These are phyloP conservation scores for Prunus campanulata DNA, from an alignment of 306 rosid species.

Conservation along the genomic window DNA sequence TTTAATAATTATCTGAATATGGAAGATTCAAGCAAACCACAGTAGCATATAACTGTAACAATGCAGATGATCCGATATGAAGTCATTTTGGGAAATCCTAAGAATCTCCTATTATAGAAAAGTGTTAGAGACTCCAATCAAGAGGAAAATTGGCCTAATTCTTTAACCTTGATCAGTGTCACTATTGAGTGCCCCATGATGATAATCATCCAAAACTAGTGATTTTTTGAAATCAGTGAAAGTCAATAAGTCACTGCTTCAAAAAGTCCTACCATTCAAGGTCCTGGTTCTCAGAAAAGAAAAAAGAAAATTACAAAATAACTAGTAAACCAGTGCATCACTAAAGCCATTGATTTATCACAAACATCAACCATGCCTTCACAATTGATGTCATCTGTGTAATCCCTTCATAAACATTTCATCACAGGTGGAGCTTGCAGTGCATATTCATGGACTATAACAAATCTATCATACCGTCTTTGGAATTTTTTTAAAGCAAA, in stretches of 20 bases:
- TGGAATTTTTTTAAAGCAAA: background rate
- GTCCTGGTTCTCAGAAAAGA: background rate
- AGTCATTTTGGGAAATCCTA: background rate
- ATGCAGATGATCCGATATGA: background rate
- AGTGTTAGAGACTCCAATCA: background rate
- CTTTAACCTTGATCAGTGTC: background rate
- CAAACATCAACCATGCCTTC: slow-evolving; percentile 5
- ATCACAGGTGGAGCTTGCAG: background rate
- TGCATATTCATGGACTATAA: background rate
- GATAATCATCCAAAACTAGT: background rate
- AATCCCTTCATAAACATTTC: background rate
- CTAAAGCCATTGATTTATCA: background rate
- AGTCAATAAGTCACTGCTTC: background rate
- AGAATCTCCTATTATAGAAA: background rate
- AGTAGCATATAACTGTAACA: background rate
- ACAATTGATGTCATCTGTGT: background rate
- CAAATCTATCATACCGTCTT: background rate
- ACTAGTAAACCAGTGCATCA: background rate
- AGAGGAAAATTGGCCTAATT: background rate
- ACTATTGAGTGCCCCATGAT: background rate
- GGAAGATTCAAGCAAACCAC: slow-evolving; percentile 20
- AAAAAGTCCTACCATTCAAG: background rate
- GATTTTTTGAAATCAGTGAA: too few species aligned
- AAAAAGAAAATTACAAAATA: background rate
- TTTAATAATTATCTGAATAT: background rate